Evolutionary conservation across 768 basidiomycete genomes (phyloP), one percentile per base, ranked within the genome.

Genomic region (Pisolithus tinctorius): DNA sequence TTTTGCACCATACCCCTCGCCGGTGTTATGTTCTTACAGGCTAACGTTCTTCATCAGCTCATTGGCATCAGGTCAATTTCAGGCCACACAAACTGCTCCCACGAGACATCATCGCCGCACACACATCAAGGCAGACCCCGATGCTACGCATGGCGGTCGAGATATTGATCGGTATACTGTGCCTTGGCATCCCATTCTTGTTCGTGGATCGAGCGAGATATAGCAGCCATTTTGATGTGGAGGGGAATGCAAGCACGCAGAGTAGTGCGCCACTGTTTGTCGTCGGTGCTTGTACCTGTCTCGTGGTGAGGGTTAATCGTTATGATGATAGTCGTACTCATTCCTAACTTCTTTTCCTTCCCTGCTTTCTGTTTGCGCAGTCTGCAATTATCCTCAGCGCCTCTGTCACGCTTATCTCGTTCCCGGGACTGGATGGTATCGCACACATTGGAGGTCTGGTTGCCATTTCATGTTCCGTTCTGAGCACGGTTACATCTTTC

Each of bases 351-450:
- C 20, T 20, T 20, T 20, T 20, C 20, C 20, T 20, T 20, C 20
- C 20, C 20, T 20, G 20, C 20, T 20, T 20, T 20, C 27, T 48
- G 40, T 57, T 41, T 49, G 38, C 54, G 43, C 64, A 91, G 88
- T 86, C 88, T 59, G 88, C 88, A 76, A n/a, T 90, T 52, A 76
- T 90, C 20, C 71, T 91, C 51, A 89, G 88, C 58, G 83, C 87
- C 29, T 86, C 88, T 37, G 84, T 89, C 50, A 89, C 87, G 26
- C 83, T 90, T 69, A 77, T 91, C 63, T 80, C 85, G 47, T 75
- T 91, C 48, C 88, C 88, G 58, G 85, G 83, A 38, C 58, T 91
- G 66, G 83, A 84, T 64, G 76, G 71, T 52, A 55, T 83, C 55
- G 69, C 83, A 50, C 20, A 20, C 20, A 20, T 20, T 20, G 20